Percentiles rank a stretch among this genome's conserved stretches.
These are phyloP conservation scores for Epichloe scottii DNA, from an alignment of 2,329 filamentous ascomycete genomes.

Conservation along the genomic window DNA sequence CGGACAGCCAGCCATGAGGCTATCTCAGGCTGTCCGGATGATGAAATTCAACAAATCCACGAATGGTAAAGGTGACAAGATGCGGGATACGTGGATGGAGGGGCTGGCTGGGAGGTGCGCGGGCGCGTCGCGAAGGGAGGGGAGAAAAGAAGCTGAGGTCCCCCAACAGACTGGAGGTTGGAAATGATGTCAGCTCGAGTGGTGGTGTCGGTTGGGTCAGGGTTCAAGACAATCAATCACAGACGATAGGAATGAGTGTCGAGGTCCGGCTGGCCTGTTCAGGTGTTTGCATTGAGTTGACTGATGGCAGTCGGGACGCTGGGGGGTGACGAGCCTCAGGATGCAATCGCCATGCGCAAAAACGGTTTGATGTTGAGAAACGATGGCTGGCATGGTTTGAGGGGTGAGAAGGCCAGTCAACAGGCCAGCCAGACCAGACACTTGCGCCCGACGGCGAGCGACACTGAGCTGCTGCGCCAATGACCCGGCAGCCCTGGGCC, in stretches of 20 bases:
- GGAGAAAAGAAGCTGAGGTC: not conserved
- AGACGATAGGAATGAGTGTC: not conserved
- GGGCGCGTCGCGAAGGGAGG: not conserved
- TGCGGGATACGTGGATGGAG: not conserved
- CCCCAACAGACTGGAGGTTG: not conserved
- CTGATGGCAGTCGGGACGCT: not conserved
- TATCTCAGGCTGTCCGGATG: slow-evolving; percentile 3
- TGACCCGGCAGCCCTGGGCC: no score
- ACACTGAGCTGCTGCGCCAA: not conserved
- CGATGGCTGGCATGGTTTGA: slow-evolving; percentile 3
- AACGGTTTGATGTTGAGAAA: slow-evolving; percentile 1
- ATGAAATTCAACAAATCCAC: not conserved
- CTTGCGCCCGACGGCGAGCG: not conserved
- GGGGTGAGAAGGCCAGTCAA: not conserved
- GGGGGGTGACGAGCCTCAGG: slow-evolving; percentile 1
- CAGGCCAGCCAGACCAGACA: not conserved
- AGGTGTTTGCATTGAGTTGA: not conserved
- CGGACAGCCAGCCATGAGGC: slow-evolving; percentile 41
- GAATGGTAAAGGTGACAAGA: not conserved
- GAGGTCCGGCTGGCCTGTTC: not conserved
- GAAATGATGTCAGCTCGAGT: slow-evolving; percentile 2
- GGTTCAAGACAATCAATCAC: slow-evolving; percentile 1
- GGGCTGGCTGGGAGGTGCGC: not conserved
- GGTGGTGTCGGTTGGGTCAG: not conserved
- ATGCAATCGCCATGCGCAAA: slow-evolving; percentile 4